These are phyloP conservation scores for Nannizzia gypsea DNA, from an alignment of 2,329 filamentous ascomycete species.

Conservation along the genomic window DNA sequence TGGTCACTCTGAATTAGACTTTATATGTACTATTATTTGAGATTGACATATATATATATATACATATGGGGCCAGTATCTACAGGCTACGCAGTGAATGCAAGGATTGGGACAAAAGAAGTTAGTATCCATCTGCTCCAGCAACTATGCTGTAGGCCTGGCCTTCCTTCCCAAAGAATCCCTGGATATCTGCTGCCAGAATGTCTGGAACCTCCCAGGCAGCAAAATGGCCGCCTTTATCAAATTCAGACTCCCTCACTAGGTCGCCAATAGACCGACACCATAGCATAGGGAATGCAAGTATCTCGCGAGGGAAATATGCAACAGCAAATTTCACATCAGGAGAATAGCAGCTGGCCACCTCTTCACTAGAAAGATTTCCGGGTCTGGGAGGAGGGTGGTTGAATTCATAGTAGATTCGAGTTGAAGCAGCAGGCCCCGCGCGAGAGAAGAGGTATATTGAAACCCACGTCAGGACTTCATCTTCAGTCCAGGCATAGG, in stretches of 20 bases:
- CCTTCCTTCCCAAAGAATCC: conserved; percentile 38
- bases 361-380: conserved; percentile 14
- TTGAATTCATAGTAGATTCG: conserved; percentile 59
- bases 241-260: conserved; percentile 39
- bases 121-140: conserved; percentile 24
- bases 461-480: conserved; percentile 65
- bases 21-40: no score
- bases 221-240: conserved; percentile 43
- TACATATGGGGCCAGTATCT: not conserved
- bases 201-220: conserved; percentile 40
- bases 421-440: conserved; percentile 55
- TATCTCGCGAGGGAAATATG: conserved; percentile 42
- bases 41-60: no score
- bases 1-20: no score
- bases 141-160: conserved; percentile 26
- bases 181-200: conserved; percentile 36
- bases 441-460: conserved; percentile 59
- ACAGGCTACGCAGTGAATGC: not conserved
- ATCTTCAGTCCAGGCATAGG: conserved; percentile 61
- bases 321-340: conserved; percentile 42
- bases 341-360: conserved; percentile 33
- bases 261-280: conserved; percentile 39
- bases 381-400: conserved; percentile 30
- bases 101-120: not conserved
- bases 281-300: conserved; percentile 39